These are phyloP conservation scores for Dendrobium officinale DNA, from an alignment of 106 monocot genomes.

Conservation along the genomic window DNA sequence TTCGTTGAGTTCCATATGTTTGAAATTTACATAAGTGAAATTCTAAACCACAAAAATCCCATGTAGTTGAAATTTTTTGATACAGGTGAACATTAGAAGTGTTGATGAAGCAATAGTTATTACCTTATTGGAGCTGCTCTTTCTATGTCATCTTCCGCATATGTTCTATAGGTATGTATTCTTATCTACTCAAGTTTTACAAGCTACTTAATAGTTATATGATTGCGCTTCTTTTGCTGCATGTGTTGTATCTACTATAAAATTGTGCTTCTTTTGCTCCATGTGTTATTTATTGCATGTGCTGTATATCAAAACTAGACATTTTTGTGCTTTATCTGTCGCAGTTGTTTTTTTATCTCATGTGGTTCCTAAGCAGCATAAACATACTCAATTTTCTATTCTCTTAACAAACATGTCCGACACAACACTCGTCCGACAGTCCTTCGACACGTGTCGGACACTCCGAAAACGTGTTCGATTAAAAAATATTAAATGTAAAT, in stretches of 20 bases:
- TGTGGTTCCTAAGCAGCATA: too few species aligned
- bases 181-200: not conserved
- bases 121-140: conserved; percentile 88
- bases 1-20: too few species aligned
- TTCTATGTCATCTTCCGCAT: conserved; percentile 96
- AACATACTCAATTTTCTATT: too few species aligned
- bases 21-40: not conserved
- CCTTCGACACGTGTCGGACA: too few species aligned
- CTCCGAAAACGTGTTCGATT: too few species aligned
- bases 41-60: not conserved
- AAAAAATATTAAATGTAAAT: too few species aligned
- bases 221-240: not conserved
- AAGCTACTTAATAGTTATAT: not conserved
- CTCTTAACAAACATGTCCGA: too few species aligned
- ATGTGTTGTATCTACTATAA: not conserved
- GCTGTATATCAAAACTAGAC: not conserved
- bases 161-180: conserved; percentile 84
- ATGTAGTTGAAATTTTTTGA: conserved; percentile 7
- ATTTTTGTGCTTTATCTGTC: not conserved
- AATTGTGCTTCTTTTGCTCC: not conserved
- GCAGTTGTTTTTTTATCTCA: not conserved
- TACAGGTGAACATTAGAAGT: not conserved
- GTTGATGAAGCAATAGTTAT: conserved; percentile 82
- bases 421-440: too few species aligned
- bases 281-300: not conserved